Evolutionary conservation across 345 rosid species (phyloP).

Genomic region (Citrus medica): DNA sequence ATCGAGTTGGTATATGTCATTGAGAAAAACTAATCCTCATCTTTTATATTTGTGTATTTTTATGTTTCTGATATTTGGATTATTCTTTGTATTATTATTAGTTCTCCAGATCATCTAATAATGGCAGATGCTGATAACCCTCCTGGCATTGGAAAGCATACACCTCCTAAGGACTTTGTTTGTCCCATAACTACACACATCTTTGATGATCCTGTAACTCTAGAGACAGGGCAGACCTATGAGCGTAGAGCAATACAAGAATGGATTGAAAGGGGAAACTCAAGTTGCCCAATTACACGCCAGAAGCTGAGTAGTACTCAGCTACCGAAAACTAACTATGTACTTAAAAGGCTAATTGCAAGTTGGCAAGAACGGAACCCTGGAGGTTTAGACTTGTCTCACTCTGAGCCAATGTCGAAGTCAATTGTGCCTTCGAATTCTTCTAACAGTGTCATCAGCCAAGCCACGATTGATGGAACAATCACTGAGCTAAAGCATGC

Average conservation of each 20-base stretch:
- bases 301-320: slow-evolving; percentile 48
- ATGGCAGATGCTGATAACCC: slow-evolving; percentile 44
- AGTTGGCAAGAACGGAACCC: slow-evolving; percentile 58
- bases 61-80: slow-evolving; percentile 26
- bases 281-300: slow-evolving; percentile 69
- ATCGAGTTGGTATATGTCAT: slow-evolving; percentile 35
- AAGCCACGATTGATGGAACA: slow-evolving; percentile 47
- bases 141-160: slow-evolving; percentile 32
- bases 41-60: slow-evolving; percentile 10
- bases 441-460: slow-evolving; percentile 49
- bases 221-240: slow-evolving; percentile 80
- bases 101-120: slow-evolving; percentile 37
- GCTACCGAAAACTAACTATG: slow-evolving; percentile 65
- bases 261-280: slow-evolving; percentile 66
- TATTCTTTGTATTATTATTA: slow-evolving; percentile 9
- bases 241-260: slow-evolving; percentile 66
- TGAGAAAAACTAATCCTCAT: neutral
- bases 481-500: slow-evolving; percentile 42
- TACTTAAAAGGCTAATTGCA: slow-evolving; percentile 63
- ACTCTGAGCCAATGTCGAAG: slow-evolving; percentile 22
- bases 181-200: slow-evolving; percentile 65
- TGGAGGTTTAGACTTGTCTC: slow-evolving; percentile 18
- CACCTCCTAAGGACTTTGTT: slow-evolving; percentile 65
- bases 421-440: slow-evolving; percentile 35
- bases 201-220: slow-evolving; percentile 65